phyloP scores from a whole-genome alignment of 306 rosid species.

The Cucumis sativus region Cucumber_9930_V3 NC_026657.2:19559001-19559500 shows the following conservation, averaged over 20 bases:
- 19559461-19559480: not conserved
- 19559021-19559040: too few relatives aligned
- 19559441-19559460: not conserved
- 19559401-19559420: not conserved
- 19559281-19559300: conserved; percentile 10
- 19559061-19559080: too few relatives aligned
- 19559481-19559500: conserved; percentile 9
- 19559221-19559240: conserved; percentile 3
- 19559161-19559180: not conserved
- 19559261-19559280: conserved; percentile 11
- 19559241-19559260: conserved; percentile 4
- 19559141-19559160: not conserved
- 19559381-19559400: conserved; percentile 13
- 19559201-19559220: conserved; percentile 4
- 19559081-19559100: too few relatives aligned
- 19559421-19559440: not conserved
- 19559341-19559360: not conserved
- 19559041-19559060: too few relatives aligned
- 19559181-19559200: conserved; percentile 17
- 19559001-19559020: too few relatives aligned
- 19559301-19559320: conserved; percentile 9
- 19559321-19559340: conserved; percentile 12
- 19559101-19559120: too few relatives aligned
- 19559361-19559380: not conserved
- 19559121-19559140: too few relatives aligned